These are phyloP conservation scores for Fusarium sublunatum DNA, from an alignment of 2,329 filamentous ascomycete genomes.

Conservation along the genomic window DNA sequence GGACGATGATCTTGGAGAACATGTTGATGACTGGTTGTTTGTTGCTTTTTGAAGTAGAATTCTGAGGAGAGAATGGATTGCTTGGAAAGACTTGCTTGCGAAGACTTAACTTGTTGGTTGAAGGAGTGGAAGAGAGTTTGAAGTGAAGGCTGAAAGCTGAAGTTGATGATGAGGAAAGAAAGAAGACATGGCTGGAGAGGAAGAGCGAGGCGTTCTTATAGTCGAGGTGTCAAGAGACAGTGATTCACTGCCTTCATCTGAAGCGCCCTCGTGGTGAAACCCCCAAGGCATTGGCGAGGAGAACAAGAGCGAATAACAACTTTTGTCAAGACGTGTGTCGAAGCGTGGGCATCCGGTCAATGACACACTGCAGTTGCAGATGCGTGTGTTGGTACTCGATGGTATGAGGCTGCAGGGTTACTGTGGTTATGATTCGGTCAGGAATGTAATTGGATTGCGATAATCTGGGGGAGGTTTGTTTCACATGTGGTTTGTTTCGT, in stretches of 20 bases:
- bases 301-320: constrained; percentile 4
- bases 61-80: constrained; percentile 2
- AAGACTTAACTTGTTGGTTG: constrained; percentile 7
- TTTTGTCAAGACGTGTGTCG: too few relatives aligned
- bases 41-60: neutral
- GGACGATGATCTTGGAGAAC: constrained; percentile 37
- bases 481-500: constrained; percentile 15
- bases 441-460: constrained; percentile 11
- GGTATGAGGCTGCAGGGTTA: neutral
- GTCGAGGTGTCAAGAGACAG: constrained; percentile 7
- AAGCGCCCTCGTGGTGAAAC: neutral
- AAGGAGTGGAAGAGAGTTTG: constrained; percentile 9
- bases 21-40: constrained; percentile 32
- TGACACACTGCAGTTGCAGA: constrained; percentile 14
- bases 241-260: constrained; percentile 25
- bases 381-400: too few relatives aligned
- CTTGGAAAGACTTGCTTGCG: constrained; percentile 22
- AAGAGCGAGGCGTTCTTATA: constrained; percentile 27
- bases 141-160: constrained; percentile 2
- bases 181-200: constrained; percentile 2
- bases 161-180: constrained; percentile 19
- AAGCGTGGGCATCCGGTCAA: neutral
- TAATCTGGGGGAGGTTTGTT: constrained; percentile 20
- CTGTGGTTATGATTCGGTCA: neutral
- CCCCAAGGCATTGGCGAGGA: neutral